Evolutionary conservation across 108 stramenopile genomes (phyloP), one percentile per base, ranked within the genome.

Genomic region (Stephanodiscus triporus): DNA sequence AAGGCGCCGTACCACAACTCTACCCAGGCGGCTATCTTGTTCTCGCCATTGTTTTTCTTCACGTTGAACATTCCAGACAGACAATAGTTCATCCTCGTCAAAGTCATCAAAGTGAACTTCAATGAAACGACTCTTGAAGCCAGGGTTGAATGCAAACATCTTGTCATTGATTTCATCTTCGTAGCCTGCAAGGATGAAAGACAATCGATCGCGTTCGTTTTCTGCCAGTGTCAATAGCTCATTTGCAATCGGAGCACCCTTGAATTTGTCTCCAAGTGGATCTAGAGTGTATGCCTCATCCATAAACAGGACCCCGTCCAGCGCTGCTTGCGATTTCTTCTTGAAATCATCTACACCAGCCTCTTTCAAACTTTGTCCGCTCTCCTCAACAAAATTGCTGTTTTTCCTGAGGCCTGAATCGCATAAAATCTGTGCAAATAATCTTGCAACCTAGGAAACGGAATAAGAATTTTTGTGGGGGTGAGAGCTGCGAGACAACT

Each of bases 101-200:
- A 79, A 84, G 64, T 84, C 83, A 14, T 84, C 78, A 71, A 84
- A 84, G 26, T 56, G 38, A 14, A 84, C 58, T 49, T 73, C 66
- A 8, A 20, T 66, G 57, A 84, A 84, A 4, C 83, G 53, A 42
- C 78, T 79, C 51, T 68, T 75, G 22, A 84, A 73, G 14, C 83
- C 83, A 47, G 57, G 54, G 63, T 84, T 84, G 53, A 68, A 84
- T 7, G 73, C 19, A 55, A 79, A 84, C 13, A 84, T 60, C 43
- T 79, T 79, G 14, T 84, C 62, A 19, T 84, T 38, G 48, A 84
- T 75, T 32, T 84, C 83, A 30, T 70, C 68, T 69, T 84, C 77
- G 61, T 84, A 84, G 27, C 83, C 83, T 75, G 83, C 83, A 13
- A 84, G 69, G 38, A 84, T 79, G 7, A 84, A 26, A n/a, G 83